phyloP scores from a whole-genome alignment of 2,329 filamentous ascomycete genomes.

The Laburnicola sp. region DNA sequence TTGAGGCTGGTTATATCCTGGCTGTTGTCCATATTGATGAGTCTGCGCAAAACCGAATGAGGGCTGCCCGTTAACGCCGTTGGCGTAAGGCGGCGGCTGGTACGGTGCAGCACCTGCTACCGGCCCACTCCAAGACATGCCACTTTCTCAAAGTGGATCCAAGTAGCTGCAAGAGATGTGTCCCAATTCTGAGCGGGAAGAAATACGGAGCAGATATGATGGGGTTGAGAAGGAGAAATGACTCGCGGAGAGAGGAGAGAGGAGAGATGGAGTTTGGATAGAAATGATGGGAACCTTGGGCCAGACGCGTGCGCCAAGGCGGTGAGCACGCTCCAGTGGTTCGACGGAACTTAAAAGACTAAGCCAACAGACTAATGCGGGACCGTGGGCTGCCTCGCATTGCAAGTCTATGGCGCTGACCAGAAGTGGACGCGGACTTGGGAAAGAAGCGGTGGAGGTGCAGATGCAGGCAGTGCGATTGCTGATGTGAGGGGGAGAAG shows the following conservation, averaged over 20 bases:
- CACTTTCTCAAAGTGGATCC: slow-evolving; percentile 8
- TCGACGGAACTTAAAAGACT: background rate
- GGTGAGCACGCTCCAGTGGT: slow-evolving; percentile 1
- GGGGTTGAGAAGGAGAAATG: background rate
- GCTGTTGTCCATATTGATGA: slow-evolving; percentile 39
- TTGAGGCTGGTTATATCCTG: slow-evolving; percentile 37
- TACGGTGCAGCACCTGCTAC: slow-evolving; percentile 39
- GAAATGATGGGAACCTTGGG: background rate
- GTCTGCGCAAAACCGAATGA: slow-evolving; percentile 32
- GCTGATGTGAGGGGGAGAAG: slow-evolving; percentile 26
- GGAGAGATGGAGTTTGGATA: background rate
- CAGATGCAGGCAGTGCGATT: slow-evolving; percentile 11
- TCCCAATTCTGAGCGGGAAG: too few species aligned
- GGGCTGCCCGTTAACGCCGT: slow-evolving; percentile 29
- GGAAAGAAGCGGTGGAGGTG: slow-evolving; percentile 14
- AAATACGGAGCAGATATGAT: background rate
- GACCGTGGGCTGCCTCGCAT: background rate
- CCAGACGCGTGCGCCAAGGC: slow-evolving; percentile 5
- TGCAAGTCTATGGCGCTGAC: background rate
- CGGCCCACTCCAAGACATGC: slow-evolving; percentile 45
- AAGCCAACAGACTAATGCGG: background rate
- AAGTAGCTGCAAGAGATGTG: background rate
- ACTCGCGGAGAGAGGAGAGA: background rate
- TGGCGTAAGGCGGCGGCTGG: slow-evolving; percentile 36
- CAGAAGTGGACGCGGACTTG: slow-evolving; percentile 1